These are phyloP conservation scores for Rhytidiadelphus loreus DNA, from an alignment of 225 moss, liverwort and hornwort species.

Conservation along the genomic window DNA sequence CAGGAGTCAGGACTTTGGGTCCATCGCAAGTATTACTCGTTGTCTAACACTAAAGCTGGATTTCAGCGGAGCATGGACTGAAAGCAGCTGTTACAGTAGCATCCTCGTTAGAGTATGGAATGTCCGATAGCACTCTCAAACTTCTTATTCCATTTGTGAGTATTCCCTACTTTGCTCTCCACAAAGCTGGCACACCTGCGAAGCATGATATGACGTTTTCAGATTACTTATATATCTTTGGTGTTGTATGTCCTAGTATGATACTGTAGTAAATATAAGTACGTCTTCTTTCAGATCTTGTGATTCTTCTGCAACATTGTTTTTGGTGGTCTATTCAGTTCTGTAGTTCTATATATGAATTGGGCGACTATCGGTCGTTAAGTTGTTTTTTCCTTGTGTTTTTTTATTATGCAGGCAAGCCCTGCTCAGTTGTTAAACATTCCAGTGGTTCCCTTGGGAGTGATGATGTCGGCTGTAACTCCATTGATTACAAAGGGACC, in stretches of 20 bases:
- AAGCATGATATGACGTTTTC: background rate
- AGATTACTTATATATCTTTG: background rate
- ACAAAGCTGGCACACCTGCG: background rate
- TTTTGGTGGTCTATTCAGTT: background rate
- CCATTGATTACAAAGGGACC: conserved; percentile 71
- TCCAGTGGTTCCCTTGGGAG: conserved; percentile 74
- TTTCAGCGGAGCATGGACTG: conserved; percentile 58
- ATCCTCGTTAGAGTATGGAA: conserved; percentile 81
- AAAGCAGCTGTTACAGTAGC: conserved; percentile 81
- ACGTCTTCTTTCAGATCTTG: background rate
- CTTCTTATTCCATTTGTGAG: conserved; percentile 77
- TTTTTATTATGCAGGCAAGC: conserved; percentile 35
- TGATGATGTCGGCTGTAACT: conserved; percentile 68
- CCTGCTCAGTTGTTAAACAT: conserved; percentile 83
- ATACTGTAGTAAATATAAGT: background rate
- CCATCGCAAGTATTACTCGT: background rate
- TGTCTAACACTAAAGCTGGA: background rate
- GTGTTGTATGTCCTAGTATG: background rate
- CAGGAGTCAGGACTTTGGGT: background rate
- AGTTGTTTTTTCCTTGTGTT: background rate
- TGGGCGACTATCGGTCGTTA: background rate
- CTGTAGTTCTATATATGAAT: background rate
- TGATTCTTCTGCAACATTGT: background rate
- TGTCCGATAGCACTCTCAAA: conserved; percentile 75
- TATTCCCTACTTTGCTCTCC: background rate